Conservation (phyloP, 805 yeast genomes). For the Clavispora vitiphila region DNA sequence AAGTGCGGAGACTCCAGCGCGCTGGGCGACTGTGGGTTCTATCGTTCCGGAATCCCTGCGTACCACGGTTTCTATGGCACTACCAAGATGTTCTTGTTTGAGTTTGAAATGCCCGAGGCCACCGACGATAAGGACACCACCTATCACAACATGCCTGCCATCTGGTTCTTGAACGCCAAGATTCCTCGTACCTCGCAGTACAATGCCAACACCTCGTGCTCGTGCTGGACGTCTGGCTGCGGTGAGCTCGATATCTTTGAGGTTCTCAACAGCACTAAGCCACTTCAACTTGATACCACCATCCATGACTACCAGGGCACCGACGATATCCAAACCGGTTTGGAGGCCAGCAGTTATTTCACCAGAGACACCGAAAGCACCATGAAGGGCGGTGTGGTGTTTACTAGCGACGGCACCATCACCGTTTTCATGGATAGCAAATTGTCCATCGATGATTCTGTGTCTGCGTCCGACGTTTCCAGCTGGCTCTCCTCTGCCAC, state of each 20-base stretch:
- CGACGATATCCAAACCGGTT: conserved; percentile 55
- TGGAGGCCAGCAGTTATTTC: conserved; percentile 52
- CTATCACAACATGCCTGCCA: conserved; percentile 63
- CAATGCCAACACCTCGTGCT: conserved; percentile 55
- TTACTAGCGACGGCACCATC: conserved; percentile 56
- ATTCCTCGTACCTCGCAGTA: conserved; percentile 75
- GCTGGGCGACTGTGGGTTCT: conserved; percentile 65
- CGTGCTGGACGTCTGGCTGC: conserved; percentile 75
- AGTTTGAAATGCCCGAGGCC: conserved; percentile 64
- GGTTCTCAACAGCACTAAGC: conserved; percentile 59
- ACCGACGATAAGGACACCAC: conserved; percentile 21
- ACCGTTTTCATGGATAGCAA: conserved; percentile 56
- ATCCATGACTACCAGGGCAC: conserved; percentile 76
- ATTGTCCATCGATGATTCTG: conserved; percentile 43
- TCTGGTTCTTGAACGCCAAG: conserved; percentile 69
- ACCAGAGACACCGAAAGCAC: conserved; percentile 45
- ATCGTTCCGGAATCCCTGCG: conserved; percentile 70
- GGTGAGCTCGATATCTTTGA: conserved; percentile 79
- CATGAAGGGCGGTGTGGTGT: conserved; percentile 70
- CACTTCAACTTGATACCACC: conserved; percentile 55
- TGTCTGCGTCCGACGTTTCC: conserved; percentile 41
- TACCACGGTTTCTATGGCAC: conserved; percentile 65
- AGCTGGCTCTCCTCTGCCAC: conserved; percentile 42
- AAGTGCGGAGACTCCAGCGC: conserved; percentile 54
- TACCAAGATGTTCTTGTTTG: conserved; percentile 67